Base-by-base conservation (phyloP, 768 basidiomycete species). In the Piloderma croceum region DNA sequence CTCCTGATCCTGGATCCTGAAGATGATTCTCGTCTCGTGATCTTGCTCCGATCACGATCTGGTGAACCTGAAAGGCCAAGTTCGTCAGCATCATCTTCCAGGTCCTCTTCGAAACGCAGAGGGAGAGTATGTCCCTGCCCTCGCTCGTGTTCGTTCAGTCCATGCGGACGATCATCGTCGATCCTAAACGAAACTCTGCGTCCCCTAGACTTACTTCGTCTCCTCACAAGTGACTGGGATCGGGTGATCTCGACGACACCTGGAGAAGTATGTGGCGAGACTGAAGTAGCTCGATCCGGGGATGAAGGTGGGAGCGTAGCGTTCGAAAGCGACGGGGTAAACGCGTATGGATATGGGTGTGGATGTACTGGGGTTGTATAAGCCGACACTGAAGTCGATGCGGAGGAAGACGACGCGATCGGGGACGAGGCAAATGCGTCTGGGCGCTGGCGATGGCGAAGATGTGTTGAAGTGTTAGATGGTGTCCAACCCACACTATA, bases 181-280 rank as follows among this genome's bases (percentile, higher is more conserved):
- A 76, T 48, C 43, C 58, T 63, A 52, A 83, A 83, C 9, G 79
- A 78, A 2, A 81, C 79, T 18, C 65, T 64, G 43, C 79, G 67
- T 7, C 74, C 78, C 22, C 71, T 58, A 15, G 79, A 76, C 36
- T 60, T 68, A 56, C 79, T 78, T 37, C 74, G 65, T 21, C 62
- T 57, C 19, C 72, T 72, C 46, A 44, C 45, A 20, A 69, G 47
- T 0, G 68, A 63, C 40, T 62, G 63, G 39, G 53, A 58, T 31
- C 61, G 56, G 20, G 49, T 38, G 21, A 45, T 55, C 32, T 48
- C 56, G 39, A 47, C 54, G 12, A 53, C 46, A 34, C 60, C 50
- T 11, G 44, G 41, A 7, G 50, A 42, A 7, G 54, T 35, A 42
- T 49, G 36, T 15, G 73, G 64, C 20, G 71, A 62, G 3, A 68